Evolutionary conservation across 768 basidiomycete species (phyloP), one percentile per base, ranked within the genome.

Genomic region (Clitopilus hobsonii): DNA sequence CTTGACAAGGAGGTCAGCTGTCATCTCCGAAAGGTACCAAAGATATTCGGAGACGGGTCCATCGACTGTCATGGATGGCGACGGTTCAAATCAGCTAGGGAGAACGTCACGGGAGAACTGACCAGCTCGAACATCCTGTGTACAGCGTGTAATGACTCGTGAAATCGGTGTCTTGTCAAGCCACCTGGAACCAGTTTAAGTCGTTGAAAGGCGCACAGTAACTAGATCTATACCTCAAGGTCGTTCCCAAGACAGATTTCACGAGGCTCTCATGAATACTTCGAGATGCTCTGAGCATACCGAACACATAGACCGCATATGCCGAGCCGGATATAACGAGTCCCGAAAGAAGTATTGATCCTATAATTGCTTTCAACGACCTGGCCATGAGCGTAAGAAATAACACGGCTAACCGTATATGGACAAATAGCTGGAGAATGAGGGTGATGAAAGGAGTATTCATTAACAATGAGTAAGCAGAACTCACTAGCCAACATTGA

Each of bases 31-130:
- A 2, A 76, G 61, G 32, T 50, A 61, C 59, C 54, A 62, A 5
- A 77, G 60, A 20, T 58, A 61, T 38, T 61, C 61, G 1, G 70
- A 53, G n/a, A 78, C 60, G 0, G 65, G 57, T 2, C 69, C 64
- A 63, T 92, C 89, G 36, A 91, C 74, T 55, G 79, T 73, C 41
- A 77, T n/a, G n/a, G n/a, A n/a, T n/a, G n/a, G n/a, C n/a, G n/a
- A n/a, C n/a, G n/a, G n/a, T n/a, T n/a, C n/a, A n/a, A n/a, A n/a
- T n/a, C n/a, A n/a, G n/a, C n/a, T n/a, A n/a, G n/a, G n/a, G n/a
- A n/a, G n/a, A n/a, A n/a, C n/a, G n/a, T n/a, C n/a, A n/a, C n/a
- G n/a, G n/a, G n/a, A n/a, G n/a, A n/a, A n/a, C n/a, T n/a, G n/a
- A 69, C 66, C 69, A 54, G 69, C 63, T 41, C 80, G 71, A 20